phyloP scores from a whole-genome alignment of 306 rosid genomes.

The Pyrus betulifolia region DNA sequence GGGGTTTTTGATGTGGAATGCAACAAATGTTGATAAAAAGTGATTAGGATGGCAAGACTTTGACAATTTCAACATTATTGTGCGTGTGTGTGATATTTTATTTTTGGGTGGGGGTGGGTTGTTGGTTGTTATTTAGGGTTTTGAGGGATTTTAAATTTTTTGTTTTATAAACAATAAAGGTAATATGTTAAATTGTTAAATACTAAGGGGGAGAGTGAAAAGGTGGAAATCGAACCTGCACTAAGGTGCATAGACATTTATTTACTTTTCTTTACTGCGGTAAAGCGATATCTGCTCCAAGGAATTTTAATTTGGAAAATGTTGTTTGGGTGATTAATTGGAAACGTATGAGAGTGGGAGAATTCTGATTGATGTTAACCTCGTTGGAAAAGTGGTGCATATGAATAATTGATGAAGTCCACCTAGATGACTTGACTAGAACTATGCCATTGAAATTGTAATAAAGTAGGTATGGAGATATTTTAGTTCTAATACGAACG shows the following conservation, averaged over 20 bases:
- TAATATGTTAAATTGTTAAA: too few species aligned
- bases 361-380: not conserved
- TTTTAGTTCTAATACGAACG: too few species aligned
- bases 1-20: not conserved
- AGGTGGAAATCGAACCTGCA: too few species aligned
- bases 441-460: not conserved
- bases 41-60: not conserved
- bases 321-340: not conserved
- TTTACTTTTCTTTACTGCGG: rapidly evolving
- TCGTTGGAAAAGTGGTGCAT: not conserved
- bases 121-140: not conserved
- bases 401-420: not conserved
- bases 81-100: not conserved
- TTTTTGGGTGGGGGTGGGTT: too few species aligned
- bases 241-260: too few species aligned
- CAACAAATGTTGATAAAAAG: not conserved
- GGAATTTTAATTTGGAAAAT: not conserved
- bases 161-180: too few species aligned
- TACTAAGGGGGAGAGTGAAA: too few species aligned
- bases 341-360: not conserved
- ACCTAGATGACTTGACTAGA: not conserved
- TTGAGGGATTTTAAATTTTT: too few species aligned
- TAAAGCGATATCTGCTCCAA: not conserved
- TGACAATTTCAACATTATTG: not conserved
- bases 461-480: too few species aligned